A percentile compares a stretch with the other conserved stretches of the same genome.
Conservation (phyloP, 257 asterid species). For the Linaria vulgaris region DNA sequence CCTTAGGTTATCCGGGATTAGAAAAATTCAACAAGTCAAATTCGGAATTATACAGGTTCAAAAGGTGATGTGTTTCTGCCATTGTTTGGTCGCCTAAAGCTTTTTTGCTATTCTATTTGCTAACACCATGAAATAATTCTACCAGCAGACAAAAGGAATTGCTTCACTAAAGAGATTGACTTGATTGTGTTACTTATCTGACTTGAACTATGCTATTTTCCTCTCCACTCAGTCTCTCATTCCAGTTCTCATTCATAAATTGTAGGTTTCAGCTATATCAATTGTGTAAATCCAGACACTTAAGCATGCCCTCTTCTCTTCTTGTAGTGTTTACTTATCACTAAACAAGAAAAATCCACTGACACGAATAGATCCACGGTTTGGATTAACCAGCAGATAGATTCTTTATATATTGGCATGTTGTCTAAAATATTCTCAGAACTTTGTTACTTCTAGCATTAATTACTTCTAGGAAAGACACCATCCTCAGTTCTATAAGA, state of each 20-base stretch:
- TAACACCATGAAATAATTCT: slow-evolving; percentile 15
- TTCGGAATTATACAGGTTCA: neutral
- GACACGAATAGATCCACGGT: neutral
- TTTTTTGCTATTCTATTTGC: slow-evolving; percentile 6
- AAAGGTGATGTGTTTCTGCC: neutral
- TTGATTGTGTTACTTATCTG: neutral
- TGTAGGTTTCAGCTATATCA: slow-evolving; percentile 18
- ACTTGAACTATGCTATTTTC: slow-evolving; percentile 1
- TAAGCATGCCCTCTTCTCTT: neutral
- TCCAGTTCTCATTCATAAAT: slow-evolving; percentile 6
- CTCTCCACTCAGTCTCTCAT: slow-evolving; percentile 7
- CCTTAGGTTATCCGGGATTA: neutral
- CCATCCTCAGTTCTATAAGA: slow-evolving; percentile 9
- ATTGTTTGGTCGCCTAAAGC: slow-evolving; percentile 7
- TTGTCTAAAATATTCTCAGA: slow-evolving; percentile 10
- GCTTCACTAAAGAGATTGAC: slow-evolving; percentile 15
- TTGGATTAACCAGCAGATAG: slow-evolving; percentile 7
- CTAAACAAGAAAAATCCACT: slow-evolving; percentile 1
- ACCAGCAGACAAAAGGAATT: neutral
- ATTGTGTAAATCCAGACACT: slow-evolving; percentile 16
- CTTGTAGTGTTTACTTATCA: neutral
- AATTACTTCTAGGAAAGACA: neutral
- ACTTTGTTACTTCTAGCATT: slow-evolving; percentile 6
- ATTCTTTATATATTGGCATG: neutral
- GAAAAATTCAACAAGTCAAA: neutral